phyloP scores from a whole-genome alignment of 352 stramenopile species.

The Phytophthora melonis region DNA sequence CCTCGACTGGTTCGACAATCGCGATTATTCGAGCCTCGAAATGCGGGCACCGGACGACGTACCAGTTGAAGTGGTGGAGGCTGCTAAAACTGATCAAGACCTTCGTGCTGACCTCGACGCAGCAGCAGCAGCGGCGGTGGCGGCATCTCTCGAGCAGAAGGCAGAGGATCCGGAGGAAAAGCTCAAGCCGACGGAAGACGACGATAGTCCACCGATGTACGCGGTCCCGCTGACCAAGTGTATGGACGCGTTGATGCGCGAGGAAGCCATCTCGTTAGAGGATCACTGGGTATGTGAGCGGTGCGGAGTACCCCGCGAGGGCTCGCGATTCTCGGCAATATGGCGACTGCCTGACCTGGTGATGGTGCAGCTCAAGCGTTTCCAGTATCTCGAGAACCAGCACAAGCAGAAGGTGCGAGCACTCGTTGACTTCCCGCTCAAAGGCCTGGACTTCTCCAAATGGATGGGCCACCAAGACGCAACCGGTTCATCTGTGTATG shows the following conservation, averaged over 20 bases:
- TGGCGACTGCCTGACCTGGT: slow-evolving; percentile 84
- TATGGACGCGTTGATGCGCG: slow-evolving; percentile 76
- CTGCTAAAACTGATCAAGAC: slow-evolving; percentile 36
- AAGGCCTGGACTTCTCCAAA: slow-evolving; percentile 81
- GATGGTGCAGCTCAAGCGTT: slow-evolving; percentile 92
- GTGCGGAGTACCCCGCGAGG: slow-evolving; percentile 70
- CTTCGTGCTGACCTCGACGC: slow-evolving; percentile 35
- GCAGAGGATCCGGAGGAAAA: slow-evolving; percentile 4
- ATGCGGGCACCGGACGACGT: slow-evolving; percentile 39
- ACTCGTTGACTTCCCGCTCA: slow-evolving; percentile 83
- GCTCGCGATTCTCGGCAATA: slow-evolving; percentile 67
- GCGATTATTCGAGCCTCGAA: slow-evolving; percentile 42
- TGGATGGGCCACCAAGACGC: slow-evolving; percentile 64
- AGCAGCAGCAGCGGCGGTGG: neutral
- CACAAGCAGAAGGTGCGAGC: slow-evolving; percentile 86
- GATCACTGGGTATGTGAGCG: slow-evolving; percentile 80
- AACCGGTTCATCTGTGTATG: slow-evolving; percentile 74
- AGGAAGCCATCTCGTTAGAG: slow-evolving; percentile 76
- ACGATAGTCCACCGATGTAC: slow-evolving; percentile 41
- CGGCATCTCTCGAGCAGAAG: slow-evolving; percentile 4
- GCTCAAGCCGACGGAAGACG: slow-evolving; percentile 8
- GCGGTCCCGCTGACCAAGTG: slow-evolving; percentile 66
- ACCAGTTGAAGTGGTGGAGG: slow-evolving; percentile 43
- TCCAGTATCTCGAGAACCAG: slow-evolving; percentile 89
- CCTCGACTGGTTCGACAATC: slow-evolving; percentile 67